Percentiles rank a stretch among this genome's conserved stretches.
phyloP scores from a whole-genome alignment of 83 land plant genomes.

The Thuja plicata region DNA sequence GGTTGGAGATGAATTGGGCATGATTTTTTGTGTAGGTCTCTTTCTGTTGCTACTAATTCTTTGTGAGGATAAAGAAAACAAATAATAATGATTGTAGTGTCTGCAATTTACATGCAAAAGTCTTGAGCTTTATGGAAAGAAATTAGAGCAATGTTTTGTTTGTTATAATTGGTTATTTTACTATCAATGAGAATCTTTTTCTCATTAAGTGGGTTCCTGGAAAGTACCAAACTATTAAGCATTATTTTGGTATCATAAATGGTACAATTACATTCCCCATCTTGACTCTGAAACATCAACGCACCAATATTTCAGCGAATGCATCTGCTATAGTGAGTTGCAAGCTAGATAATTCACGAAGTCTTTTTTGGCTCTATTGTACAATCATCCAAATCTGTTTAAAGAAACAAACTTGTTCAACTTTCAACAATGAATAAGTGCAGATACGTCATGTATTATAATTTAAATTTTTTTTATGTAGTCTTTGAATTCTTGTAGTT shows the following conservation, averaged over 20 bases:
- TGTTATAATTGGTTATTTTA: neutral
- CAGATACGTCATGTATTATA: neutral
- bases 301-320: neutral
- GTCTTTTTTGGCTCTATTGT: neutral
- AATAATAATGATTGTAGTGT: neutral
- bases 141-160: neutral
- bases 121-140: neutral
- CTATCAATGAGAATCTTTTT: neutral
- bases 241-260: neutral
- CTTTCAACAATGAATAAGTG: neutral
- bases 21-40: neutral
- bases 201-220: neutral
- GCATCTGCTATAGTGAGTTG: neutral
- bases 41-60: neutral
- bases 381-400: too few relatives aligned
- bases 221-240: neutral
- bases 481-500: conserved; percentile 44
- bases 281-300: neutral
- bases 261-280: neutral
- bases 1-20: neutral
- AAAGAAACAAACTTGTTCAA: neutral
- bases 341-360: neutral
- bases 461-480: too few relatives aligned
- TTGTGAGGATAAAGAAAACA: neutral
- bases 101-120: neutral